Conservation (phyloP, 805 yeast genomes). For the Hanseniaspora singularis region DNA sequence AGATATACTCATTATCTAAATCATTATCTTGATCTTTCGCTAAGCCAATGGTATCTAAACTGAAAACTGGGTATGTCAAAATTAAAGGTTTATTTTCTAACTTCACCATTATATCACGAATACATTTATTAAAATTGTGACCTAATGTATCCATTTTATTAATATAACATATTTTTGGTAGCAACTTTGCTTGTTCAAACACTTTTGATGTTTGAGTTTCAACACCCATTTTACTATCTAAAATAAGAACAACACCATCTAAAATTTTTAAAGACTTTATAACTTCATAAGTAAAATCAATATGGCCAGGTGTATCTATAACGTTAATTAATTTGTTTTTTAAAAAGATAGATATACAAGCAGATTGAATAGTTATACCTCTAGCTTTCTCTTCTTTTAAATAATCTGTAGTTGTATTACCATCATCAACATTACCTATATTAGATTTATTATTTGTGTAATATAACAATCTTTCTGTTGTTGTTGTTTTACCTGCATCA, state of each 20-base stretch:
- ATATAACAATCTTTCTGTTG: conserved; percentile 90
- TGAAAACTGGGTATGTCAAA: conserved; percentile 68
- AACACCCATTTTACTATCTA: conserved; percentile 96
- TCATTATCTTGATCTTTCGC: conserved; percentile 25
- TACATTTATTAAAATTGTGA: conserved; percentile 86
- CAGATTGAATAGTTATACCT: conserved; percentile 93
- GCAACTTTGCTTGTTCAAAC: conserved; percentile 72
- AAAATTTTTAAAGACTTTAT: conserved; percentile 76
- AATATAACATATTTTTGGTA: conserved; percentile 71
- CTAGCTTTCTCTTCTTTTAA: conserved; percentile 80
- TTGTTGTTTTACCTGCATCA: conserved; percentile 97
- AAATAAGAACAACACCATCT: conserved; percentile 85
- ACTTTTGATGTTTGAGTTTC: conserved; percentile 97
- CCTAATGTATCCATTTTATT: conserved; percentile 97
- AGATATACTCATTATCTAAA: neutral
- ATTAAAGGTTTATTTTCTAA: conserved; percentile 62
- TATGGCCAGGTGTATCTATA: conserved; percentile 97
- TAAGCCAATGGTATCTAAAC: conserved; percentile 25
- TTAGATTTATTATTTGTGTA: conserved; percentile 69
- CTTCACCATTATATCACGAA: conserved; percentile 66
- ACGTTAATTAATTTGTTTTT: conserved; percentile 56
- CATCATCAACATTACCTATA: conserved; percentile 90
- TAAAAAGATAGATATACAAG: conserved; percentile 91
- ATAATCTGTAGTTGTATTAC: conserved; percentile 91
- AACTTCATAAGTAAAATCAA: conserved; percentile 93